These are phyloP conservation scores for Candida tunisiensis DNA, from an alignment of 1,139 yeast genomes.

Conservation along the genomic window DNA sequence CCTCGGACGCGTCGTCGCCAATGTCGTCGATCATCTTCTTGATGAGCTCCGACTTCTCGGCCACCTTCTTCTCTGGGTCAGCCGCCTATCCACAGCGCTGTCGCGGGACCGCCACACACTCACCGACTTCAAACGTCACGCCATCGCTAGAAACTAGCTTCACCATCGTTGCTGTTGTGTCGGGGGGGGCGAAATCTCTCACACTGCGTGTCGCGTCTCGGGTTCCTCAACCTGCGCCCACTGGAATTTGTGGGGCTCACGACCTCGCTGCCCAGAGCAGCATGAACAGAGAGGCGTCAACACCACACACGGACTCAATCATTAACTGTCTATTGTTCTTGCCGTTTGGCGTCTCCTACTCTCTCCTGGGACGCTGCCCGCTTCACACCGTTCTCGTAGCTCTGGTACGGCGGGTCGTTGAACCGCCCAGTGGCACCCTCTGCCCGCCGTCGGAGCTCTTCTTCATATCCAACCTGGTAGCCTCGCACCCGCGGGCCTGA, in stretches of 20 bases:
- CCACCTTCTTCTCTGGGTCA: slow-evolving; percentile 32
- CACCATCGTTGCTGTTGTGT: slow-evolving; percentile 10
- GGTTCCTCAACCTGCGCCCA: no score
- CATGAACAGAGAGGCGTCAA: no score
- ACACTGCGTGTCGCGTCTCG: no score
- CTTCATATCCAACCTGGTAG: slow-evolving; percentile 7
- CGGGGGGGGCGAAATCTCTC: neutral
- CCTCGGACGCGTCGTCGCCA: slow-evolving; percentile 50
- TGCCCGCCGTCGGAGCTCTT: slow-evolving; percentile 5
- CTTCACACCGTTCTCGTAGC: no score
- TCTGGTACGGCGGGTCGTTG: neutral
- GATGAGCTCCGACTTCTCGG: slow-evolving; percentile 76
- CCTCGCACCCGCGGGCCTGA: slow-evolving; percentile 10
- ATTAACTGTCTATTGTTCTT: no score
- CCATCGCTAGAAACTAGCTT: slow-evolving; percentile 24
- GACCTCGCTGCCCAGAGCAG: no score
- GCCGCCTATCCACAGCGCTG: neutral
- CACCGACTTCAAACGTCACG: slow-evolving; percentile 23
- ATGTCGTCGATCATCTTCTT: slow-evolving; percentile 75
- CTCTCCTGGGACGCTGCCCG: no score
- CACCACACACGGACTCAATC: no score
- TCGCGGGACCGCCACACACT: slow-evolving; percentile 5
- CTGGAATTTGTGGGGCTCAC: no score
- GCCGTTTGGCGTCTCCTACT: no score
- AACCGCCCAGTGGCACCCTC: slow-evolving; percentile 5